A percentile compares a stretch with the other conserved stretches of the same genome.
Conservation (phyloP, 345 rosid species). For the Camelina neglecta region DNA sequence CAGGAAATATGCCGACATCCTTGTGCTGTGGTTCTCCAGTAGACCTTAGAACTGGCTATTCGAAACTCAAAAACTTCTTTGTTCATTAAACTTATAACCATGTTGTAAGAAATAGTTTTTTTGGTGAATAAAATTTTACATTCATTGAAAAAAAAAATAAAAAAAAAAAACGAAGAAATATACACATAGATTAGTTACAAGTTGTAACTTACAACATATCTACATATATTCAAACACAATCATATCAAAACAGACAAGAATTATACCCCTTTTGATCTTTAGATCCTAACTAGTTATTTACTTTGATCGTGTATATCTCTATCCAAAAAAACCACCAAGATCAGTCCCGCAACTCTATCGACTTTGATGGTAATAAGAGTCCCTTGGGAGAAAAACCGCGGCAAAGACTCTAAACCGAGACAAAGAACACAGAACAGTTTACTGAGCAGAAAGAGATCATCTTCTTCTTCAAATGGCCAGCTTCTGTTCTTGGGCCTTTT, state of each 20-base stretch:
- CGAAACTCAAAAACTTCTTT: too few relatives aligned
- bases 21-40: too few relatives aligned
- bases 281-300: slow-evolving; percentile 30
- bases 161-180: too few relatives aligned
- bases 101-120: too few relatives aligned
- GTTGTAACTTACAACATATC: slow-evolving; percentile 4
- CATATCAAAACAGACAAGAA: slow-evolving; percentile 31
- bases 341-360: neutral
- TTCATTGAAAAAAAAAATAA: too few relatives aligned
- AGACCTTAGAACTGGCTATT: too few relatives aligned
- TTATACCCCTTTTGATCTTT: slow-evolving; percentile 1
- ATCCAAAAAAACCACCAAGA: slow-evolving; percentile 10
- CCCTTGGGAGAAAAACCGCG: neutral
- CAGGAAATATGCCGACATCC: too few relatives aligned
- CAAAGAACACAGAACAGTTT: slow-evolving; percentile 9
- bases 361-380: neutral
- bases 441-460: slow-evolving; percentile 12
- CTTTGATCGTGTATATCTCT: slow-evolving; percentile 16
- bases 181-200: slow-evolving; percentile 1
- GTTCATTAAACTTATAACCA: too few relatives aligned
- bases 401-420: neutral
- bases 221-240: slow-evolving; percentile 25
- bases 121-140: too few relatives aligned
- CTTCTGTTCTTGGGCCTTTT: slow-evolving; percentile 6
- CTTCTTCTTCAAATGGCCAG: slow-evolving; percentile 17